phyloP scores from a whole-genome alignment of 441 rosid genomes.

The Bocquillonia castaneifolia region DNA sequence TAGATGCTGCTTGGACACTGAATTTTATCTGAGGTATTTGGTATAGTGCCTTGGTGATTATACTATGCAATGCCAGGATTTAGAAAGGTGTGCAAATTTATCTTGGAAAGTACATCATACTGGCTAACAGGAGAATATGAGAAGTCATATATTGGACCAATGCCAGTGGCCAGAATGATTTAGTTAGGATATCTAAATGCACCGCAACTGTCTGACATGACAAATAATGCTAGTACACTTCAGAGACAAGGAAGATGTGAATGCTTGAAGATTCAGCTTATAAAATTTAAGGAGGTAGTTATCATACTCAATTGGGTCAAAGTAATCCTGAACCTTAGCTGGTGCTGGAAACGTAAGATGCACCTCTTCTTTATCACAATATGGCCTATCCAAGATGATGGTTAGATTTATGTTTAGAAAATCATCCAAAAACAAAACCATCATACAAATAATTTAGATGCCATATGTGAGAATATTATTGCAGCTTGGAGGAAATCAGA shows the following conservation, averaged over 20 bases:
- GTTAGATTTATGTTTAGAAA: too few species aligned
- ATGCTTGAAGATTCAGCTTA: neutral
- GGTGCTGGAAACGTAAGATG: too few species aligned
- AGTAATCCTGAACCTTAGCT: neutral
- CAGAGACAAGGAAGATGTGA: neutral
- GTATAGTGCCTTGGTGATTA: neutral
- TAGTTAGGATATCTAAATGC: neutral
- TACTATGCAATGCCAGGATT: neutral
- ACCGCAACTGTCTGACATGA: neutral
- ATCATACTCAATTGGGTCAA: neutral
- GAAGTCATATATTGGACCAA: neutral
- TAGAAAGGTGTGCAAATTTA: neutral
- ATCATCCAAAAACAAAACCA: too few species aligned
- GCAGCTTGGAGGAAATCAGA: neutral
- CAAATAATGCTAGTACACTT: neutral
- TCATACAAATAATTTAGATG: neutral
- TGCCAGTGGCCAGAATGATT: neutral
- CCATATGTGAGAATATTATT: neutral
- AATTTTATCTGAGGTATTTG: neutral
- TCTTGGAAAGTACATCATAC: neutral
- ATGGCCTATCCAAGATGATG: too few species aligned
- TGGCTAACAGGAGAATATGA: neutral
- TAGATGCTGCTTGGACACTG: neutral
- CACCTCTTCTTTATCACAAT: too few species aligned
- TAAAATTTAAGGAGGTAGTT: neutral